phyloP scores from a whole-genome alignment of 148 eudicot species.

The Oxyria digyna region DNA sequence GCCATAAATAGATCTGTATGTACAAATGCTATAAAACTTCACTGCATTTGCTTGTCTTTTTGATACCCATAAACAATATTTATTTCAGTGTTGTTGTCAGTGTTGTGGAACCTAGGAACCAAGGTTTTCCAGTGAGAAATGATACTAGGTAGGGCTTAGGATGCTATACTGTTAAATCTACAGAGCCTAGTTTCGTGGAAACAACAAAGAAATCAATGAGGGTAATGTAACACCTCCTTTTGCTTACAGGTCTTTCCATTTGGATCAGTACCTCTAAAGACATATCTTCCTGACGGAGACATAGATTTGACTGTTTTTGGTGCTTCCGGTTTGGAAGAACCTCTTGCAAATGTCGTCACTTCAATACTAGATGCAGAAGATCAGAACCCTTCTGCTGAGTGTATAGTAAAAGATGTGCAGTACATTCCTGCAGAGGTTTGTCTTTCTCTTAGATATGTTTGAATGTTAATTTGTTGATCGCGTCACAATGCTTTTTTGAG shows the following conservation, averaged over 20 bases:
- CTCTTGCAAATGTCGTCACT: constrained; percentile 39
- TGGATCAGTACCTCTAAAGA: constrained; percentile 90
- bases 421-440: constrained; percentile 84
- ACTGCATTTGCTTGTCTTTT: neutral
- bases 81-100: neutral
- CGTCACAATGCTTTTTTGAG: neutral
- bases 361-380: constrained; percentile 62
- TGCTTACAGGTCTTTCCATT: constrained; percentile 59
- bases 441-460: constrained; percentile 11
- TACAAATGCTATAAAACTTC: neutral
- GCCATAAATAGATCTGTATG: neutral
- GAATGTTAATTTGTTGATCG: constrained; percentile 4
- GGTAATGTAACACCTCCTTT: neutral
- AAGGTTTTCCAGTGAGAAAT: neutral
- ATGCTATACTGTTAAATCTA: neutral
- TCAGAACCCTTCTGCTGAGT: constrained; percentile 44
- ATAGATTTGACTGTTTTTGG: constrained; percentile 85
- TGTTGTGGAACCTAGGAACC: neutral
- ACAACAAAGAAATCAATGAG: neutral
- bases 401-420: constrained; percentile 82
- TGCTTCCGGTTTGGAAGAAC: constrained; percentile 42
- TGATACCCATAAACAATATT: neutral
- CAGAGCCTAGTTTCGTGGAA: neutral
- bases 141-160: neutral
- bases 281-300: constrained; percentile 96